Evolutionary conservation across 2,329 filamentous ascomycete species (phyloP), one percentile per base, ranked within the genome.

Genomic region (Cladorrhinum sp.): DNA sequence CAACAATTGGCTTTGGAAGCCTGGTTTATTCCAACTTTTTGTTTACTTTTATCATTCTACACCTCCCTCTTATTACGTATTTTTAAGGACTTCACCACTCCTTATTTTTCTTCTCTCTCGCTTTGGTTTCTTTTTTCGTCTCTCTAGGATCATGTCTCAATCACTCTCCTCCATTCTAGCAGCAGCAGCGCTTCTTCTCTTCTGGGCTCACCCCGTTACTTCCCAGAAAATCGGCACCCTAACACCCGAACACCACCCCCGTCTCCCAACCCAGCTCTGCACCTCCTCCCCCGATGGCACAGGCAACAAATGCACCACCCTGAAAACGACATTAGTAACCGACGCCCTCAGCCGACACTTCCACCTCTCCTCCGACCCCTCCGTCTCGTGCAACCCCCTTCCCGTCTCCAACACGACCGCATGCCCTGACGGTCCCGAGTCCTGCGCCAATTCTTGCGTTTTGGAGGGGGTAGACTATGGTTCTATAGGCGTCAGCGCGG

Each of bases 401-500:
- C 32, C 58, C 22, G 54, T 59, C 16, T 27, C 66, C 50, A 66
- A 68, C 64, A 25, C 53, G 23, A 67, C 65, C 2, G 61, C 63
- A 20, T 81, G 79, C 66, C 76, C 78, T 0, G 74, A 77, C 63
- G 72, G 74, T 59, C 72, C 68, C 29, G 36, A 41, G 16, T 73
- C 75, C 0, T 84, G 81, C 64, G 75, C 79, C 0, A 66, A 75
- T 61, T 81, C 81, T 69, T 84, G 81, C 65, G 74, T 79, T 27
- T 72, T 83, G 41, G 78, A 83, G 55, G 79, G 79, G 22, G 75
- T 79, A 57, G 66, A 81, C 69, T 83, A 84, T 66, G 64, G 68
- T 16, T 55, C 53, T 48, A 48, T 62, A n/a, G 70, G 69, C 50
- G 65, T 72, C 13, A 29, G 63, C 12, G 66, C 69, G 1, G 24